phyloP scores from a whole-genome alignment of 805 yeast species.

The Groenewaldozyma salmanticensis region DNA sequence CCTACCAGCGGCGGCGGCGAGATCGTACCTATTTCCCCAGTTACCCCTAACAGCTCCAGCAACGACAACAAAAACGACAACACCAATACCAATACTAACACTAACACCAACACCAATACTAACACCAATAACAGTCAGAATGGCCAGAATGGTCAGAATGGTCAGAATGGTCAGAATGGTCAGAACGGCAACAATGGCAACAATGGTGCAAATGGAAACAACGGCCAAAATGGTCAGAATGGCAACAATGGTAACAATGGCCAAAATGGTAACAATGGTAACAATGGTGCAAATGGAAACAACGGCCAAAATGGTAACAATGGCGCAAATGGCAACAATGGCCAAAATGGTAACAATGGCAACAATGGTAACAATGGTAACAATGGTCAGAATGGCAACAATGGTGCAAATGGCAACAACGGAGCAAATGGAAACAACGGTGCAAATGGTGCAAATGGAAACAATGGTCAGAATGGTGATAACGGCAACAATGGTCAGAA shows the following conservation, averaged over 20 bases:
- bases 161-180: not conserved
- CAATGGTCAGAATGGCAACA: not conserved
- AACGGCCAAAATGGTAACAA: not conserved
- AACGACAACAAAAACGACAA: not conserved
- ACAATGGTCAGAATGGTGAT: not conserved
- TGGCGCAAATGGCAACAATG: not conserved
- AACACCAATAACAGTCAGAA: not conserved
- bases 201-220: not conserved
- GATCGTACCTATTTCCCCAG: no score
- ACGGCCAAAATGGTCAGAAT: not conserved
- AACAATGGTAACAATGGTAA: not conserved
- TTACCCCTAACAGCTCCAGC: not conserved
- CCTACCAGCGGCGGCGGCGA: not conserved
- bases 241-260: not conserved
- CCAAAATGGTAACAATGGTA: not conserved
- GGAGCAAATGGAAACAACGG: not conserved
- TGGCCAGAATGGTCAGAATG: not conserved
- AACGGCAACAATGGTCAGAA: not conserved
- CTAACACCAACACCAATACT: not conserved
- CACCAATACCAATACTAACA: not conserved
- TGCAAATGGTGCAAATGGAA: not conserved
- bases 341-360: not conserved
- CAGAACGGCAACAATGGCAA: not conserved
- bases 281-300: not conserved
- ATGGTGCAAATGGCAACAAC: not conserved